Evolutionary conservation across 1,284 basidiomycete genomes (phyloP), one percentile per base, ranked within the genome.

Genomic region (Volvariella surrecta): DNA sequence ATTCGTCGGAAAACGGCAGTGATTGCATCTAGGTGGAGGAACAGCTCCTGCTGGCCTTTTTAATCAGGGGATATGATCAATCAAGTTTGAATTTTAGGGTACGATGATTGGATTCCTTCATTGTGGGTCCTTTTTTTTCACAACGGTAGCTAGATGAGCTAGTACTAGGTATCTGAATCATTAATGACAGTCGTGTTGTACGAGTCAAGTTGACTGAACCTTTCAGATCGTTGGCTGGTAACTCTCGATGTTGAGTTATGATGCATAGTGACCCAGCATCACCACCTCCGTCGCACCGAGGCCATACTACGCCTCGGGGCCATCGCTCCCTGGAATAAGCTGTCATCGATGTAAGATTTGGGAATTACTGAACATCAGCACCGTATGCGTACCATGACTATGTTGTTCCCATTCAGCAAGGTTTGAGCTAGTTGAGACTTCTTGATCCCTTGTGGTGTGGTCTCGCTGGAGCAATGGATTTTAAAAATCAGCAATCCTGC

Each of bases 341-440:
- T 46, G 19, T 21, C 31, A 28, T 28, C 2, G n/a, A 22, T 9
- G 4, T 41, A 11, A 28, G 24, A 28, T 11, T 11, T 28, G 18
- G 6, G 15, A 15, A 6, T 35, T 6, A 15, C n/a, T 35, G n/a
- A 7, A 35, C 34, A 35, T 35, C 7, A 16, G 34, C 34, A n/a
- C 18, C 15, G 15, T 16, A n/a, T 35, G 39, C 70, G 50, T 63
- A 95, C 94, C 85, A 99, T 96, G 59, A 92, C 94, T 46, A 99
- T 98, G 55, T 96, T 97, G 67, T 96, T 97, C 8, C 95, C 95
- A 57, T 99, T 99, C 47, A 99, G 63, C 37, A 99, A 69, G 16
- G 95, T 99, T 66, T 97, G 90, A 3, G 83, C 78, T 17, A 99
- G 74, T 48, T 82, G 76, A 7, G 87, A 96, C 62, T 79, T 82